These are phyloP conservation scores for Spiraea crenata DNA, from an alignment of 331 rosid genomes.

Conservation along the genomic window DNA sequence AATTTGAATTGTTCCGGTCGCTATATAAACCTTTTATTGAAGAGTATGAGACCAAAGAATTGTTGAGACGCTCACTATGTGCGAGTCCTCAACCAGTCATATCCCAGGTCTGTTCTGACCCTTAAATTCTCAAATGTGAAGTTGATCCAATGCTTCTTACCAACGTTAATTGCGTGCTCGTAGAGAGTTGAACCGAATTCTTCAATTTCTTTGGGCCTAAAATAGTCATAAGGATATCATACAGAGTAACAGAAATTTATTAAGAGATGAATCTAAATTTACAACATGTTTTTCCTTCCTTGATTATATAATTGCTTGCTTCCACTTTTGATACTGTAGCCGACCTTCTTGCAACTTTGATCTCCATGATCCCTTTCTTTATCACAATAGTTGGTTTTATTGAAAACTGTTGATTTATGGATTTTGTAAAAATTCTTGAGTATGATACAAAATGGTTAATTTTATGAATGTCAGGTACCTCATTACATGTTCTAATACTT, in stretches of 20 bases:
- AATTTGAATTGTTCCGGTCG: constrained; percentile 61
- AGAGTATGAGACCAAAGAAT: constrained; percentile 60
- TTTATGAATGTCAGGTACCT: neutral
- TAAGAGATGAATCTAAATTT: no score
- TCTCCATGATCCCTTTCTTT: neutral
- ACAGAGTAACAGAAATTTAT: neutral
- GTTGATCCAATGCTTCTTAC: neutral
- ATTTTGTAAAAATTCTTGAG: neutral
- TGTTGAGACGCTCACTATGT: constrained; percentile 51
- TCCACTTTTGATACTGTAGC: neutral
- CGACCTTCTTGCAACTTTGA: neutral
- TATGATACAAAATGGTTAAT: neutral
- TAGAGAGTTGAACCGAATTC: neutral
- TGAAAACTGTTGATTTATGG: neutral
- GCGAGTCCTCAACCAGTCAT: constrained; percentile 39
- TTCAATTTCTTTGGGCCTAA: neutral
- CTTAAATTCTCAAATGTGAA: neutral
- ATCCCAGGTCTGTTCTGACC: constrained; percentile 57
- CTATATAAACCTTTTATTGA: constrained; percentile 79
- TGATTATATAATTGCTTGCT: neutral
- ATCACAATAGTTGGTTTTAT: neutral
- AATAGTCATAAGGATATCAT: neutral
- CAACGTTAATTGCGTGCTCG: neutral
- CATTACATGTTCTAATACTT: neutral
- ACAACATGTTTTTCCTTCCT: no score